Evolutionary conservation across 2,329 filamentous ascomycete species (phyloP), one percentile per base, ranked within the genome.

Genomic region (Pezicula radicicola): DNA sequence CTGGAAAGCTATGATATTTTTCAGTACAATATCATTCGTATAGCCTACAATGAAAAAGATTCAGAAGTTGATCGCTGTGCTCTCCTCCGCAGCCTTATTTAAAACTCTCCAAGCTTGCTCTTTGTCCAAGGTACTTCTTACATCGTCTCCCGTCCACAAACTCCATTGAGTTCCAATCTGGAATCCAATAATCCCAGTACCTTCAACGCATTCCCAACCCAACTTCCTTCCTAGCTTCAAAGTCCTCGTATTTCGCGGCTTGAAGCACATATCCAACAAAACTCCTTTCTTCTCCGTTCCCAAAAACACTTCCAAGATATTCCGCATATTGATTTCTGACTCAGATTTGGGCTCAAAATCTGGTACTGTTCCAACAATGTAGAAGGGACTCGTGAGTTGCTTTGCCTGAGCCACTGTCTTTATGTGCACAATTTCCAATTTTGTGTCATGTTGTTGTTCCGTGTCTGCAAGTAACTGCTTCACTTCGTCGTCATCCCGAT

Each of bases 191-290:
- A 75, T 63, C 35, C 67, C 63, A 0, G 67, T 72, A 0, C 72
- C 73, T 53, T 74, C 70, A 0, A 75, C 68, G 0, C 58, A 63
- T 10, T 53, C 56, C 72, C 72, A 75, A 0, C 85, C 85, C 9
- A 75, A 74, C 3, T 71, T 68, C 60, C 81, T 76, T 0, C 85
- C 81, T 40, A 91, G 61, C 41, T 75, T 77, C 1, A 81, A 83
- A 46, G 91, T 79, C 58, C 79, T 75, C 0, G 89, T 92, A 67
- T 80, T 85, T 0, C 55, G 74, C 0, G 89, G 89, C 65, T 91
- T 89, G 66, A 92, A 92, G 74, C 88, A 91, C 88, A 93, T 92
- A 68, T 92, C 88, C 54, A 92, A 67, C 51, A 92, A 80, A 6
- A 83, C 83, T 3, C 87, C 88, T 69, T 87, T 87, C 54, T 77